Percentiles rank a stretch among this genome's conserved stretches.
Conservation (phyloP, 2,329 filamentous ascomycete genomes). For the Penicillium capsulatum region DNA sequence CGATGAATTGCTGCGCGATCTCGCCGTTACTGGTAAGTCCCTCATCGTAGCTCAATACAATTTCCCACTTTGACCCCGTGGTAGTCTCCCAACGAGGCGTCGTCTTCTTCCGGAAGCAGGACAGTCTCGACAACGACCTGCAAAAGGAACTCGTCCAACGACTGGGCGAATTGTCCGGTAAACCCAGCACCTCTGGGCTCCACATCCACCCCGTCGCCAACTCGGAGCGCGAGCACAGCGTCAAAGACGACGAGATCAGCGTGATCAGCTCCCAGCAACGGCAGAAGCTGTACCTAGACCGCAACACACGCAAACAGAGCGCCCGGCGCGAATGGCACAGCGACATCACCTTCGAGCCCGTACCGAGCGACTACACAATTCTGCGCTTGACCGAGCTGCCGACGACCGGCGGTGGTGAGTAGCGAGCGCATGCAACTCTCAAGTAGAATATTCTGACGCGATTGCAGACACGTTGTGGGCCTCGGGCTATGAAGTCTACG, state of each 20-base stretch:
- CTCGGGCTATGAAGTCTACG: constrained; percentile 43
- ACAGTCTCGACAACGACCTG: constrained; percentile 46
- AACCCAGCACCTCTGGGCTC: constrained; percentile 44
- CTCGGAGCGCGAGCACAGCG: constrained; percentile 46
- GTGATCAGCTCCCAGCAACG: constrained; percentile 45
- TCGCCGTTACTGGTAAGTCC: constrained; percentile 32
- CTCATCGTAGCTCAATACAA: background rate
- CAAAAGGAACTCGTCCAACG: constrained; percentile 53
- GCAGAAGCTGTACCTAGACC: constrained; percentile 39
- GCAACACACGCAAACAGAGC: constrained; percentile 17
- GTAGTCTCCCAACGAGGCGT: constrained; percentile 52
- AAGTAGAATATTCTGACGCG: background rate
- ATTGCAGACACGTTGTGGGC: constrained; percentile 31
- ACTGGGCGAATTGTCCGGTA: constrained; percentile 46
- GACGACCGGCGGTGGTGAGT: constrained; percentile 39
- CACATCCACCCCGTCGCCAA: constrained; percentile 50
- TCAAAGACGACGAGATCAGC: constrained; percentile 48
- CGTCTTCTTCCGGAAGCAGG: constrained; percentile 53
- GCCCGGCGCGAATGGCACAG: constrained; percentile 45
- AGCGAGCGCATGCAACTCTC: background rate
- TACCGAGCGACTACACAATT: constrained; percentile 48
- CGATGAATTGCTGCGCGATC: constrained; percentile 33
- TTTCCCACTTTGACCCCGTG: background rate
- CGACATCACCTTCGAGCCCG: constrained; percentile 48
- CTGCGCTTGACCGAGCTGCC: constrained; percentile 45